Evolutionary conservation across 164 flowering plant species (phyloP), one percentile per base, ranked within the genome.

Genomic region (Chimonanthus salicifolius): DNA sequence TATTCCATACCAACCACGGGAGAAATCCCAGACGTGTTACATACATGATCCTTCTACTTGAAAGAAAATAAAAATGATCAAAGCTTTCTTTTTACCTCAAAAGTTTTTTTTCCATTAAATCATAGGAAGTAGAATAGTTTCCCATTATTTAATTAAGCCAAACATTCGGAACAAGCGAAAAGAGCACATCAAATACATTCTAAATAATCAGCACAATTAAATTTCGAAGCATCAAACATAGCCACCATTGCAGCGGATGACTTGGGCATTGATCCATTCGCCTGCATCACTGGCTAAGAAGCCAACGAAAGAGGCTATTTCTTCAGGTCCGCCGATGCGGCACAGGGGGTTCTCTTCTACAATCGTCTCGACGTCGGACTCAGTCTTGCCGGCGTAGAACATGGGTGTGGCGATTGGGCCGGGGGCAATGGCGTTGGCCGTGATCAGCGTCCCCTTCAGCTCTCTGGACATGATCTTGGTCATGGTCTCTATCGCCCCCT

Each of bases 401-500:
- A 88, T 76, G 46, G 86, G 89, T 5, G 90, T 88, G 21, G 84
- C 84, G 2, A 82, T 73, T 0, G 89, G 84, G 47, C 92, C 92
- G 20, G 92, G 92, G 48, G 90, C 88, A 45, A 87, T 84, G 13
- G 84, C 76, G 62, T 88, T 87, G n/a, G 78, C 91, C 4, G 91
- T 85, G n/a, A 88, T 84, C 67, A 86, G 80, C 13, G 83, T 83
- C 54, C 92, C 92, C 70, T 79, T 85, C 62, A 87, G 82, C 83
- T 89, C 92, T 82, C 85, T 89, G 13, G 92, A 90, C 47, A 85
- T 49, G 0, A 86, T 82, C 85, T 78, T 89, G 60, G 75, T 75
- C 92, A 89, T 85, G 21, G 89, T 72, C 84, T 89, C 90, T 58
- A 87, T 86, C 9, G 92, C 92, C 16, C 87, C 90, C 78, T 88